Evolutionary conservation across 305 asterid genomes (phyloP).

Genomic region (Solanum hybrid): DNA sequence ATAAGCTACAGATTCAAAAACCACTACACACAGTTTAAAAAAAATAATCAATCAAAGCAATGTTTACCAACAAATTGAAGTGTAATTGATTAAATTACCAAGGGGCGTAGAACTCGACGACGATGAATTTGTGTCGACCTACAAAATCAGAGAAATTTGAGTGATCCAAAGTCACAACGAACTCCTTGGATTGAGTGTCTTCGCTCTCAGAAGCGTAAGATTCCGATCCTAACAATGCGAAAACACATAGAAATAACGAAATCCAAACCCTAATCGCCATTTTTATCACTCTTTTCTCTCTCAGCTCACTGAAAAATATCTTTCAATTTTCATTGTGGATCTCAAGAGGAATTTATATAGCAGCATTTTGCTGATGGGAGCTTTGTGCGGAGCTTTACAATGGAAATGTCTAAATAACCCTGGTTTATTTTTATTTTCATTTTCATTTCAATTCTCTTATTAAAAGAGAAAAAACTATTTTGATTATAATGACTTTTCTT

Average conservation of each 20-base stretch:
- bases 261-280: slow-evolving; percentile 22
- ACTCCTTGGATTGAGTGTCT: slow-evolving; percentile 35
- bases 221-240: slow-evolving; percentile 24
- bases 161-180: slow-evolving; percentile 59
- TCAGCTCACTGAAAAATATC: background rate
- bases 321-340: background rate
- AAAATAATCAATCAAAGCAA: background rate
- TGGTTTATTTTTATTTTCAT: background rate
- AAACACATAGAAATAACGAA: slow-evolving; percentile 19
- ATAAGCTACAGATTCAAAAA: background rate
- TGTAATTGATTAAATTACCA: slow-evolving; percentile 29
- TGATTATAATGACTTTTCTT: background rate
- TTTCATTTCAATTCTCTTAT: too few species aligned
- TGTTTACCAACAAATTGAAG: background rate
- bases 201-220: slow-evolving; percentile 18
- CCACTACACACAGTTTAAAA: background rate
- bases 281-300: slow-evolving; percentile 3
- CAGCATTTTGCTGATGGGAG: background rate
- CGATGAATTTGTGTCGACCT: slow-evolving; percentile 56
- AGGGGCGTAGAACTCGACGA: slow-evolving; percentile 89
- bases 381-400: background rate
- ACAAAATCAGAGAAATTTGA: slow-evolving; percentile 86
- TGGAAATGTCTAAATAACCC: background rate
- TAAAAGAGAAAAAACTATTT: background rate
- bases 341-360: background rate